Base-by-base conservation (phyloP, 2,329 filamentous ascomycete species). In the Madurella mycetomatis region DNA sequence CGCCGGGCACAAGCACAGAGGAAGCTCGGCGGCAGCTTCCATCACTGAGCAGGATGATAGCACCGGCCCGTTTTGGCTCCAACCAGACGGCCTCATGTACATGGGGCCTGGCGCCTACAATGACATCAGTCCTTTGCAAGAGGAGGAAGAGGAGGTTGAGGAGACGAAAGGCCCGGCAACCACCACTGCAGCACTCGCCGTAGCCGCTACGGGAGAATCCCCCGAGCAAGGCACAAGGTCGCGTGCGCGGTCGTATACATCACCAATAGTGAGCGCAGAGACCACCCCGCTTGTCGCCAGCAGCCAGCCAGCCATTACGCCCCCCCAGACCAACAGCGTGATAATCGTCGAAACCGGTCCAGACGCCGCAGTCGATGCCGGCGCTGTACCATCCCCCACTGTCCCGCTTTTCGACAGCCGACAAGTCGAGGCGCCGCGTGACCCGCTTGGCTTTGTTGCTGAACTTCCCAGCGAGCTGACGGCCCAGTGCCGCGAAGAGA, bases 81-180 rank as follows among this genome's bases (percentile, higher is more conserved):
- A 79, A 56, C 76, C 77, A 2, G 78, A 79, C 57, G 75, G 70
- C 56, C 78, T 81, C 58, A 79, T 79, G 72, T 80, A 75, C 58
- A 71, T 80, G 15, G 78, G 77, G 0, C 75, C 77, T 0, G 76
- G 73, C 1, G 64, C 67, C 1, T 75, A 76, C 59, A 72, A 63
- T 25, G 76, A 79, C 49, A 66, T 76, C n/a, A 77, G 72, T 43
- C 73, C 76, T 0, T 49, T 75, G 30, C 70, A 75, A 45, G 73
- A 76, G 34, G 72, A 76, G 47, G 73, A 76, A 32, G 71, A 76
- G 40, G 72, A 75, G 45, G 71, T 55, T 8, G 54, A 59, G 34
- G 45, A 41, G 41, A 41, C 50, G 30, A 31, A 55, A 19, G 34
- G 40, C 11, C 13, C 11, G 15, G 19, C 41, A 19, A 42, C 15